Base-by-base conservation (phyloP, 805 yeast genomes). In the Yamadazyma ubonensis region DNA sequence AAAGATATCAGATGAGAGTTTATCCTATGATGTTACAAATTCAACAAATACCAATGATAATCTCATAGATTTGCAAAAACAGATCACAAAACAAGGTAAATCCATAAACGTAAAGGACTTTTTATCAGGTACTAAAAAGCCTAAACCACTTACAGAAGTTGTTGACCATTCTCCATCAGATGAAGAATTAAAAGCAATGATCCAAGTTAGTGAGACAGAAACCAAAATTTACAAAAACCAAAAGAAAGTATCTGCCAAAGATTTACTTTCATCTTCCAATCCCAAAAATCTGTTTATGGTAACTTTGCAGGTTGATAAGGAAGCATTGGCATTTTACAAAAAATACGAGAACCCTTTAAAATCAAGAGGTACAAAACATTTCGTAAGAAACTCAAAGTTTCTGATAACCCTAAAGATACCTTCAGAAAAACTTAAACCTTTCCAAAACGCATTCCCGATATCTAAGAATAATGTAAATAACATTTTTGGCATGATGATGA, bases 231-330 rank as follows among this genome's bases (percentile, higher is more conserved):
- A 38, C 31, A 29, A 6, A 34, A 46, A 27, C 38, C 51, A 15
- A 55, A 56, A 42, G 36, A 57, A 27, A 49, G 62, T 36, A 0
- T 54, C 66, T 9, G 61, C 67, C 30, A 62, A 56, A 35, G 75
- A 76, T 46, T 59, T 79, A 3, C 73, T 76, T 47, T 74, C 86
- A 0, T 57, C 87, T 9, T 46, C 36, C 28, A 43, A 50, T 23
- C 29, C 33, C 12, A 36, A 28, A 20, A 34, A 29, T 26, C 23
- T 20, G 26, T 29, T 29, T 15, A 21, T 41, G 30, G 58, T 63
- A 5, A 54, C 56, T 1, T 46, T 63, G 14, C 57, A 53, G 30
- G 35, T 68, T 5, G 44, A 52, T 19, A 50, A 64, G 5, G 49
- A 33, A 2, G 55, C 46, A 3, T 47, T 67, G 25, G 52, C 49